Evolutionary conservation across 306 rosid species (phyloP), one percentile per base, ranked within the genome.

Genomic region (Quercus gilva): DNA sequence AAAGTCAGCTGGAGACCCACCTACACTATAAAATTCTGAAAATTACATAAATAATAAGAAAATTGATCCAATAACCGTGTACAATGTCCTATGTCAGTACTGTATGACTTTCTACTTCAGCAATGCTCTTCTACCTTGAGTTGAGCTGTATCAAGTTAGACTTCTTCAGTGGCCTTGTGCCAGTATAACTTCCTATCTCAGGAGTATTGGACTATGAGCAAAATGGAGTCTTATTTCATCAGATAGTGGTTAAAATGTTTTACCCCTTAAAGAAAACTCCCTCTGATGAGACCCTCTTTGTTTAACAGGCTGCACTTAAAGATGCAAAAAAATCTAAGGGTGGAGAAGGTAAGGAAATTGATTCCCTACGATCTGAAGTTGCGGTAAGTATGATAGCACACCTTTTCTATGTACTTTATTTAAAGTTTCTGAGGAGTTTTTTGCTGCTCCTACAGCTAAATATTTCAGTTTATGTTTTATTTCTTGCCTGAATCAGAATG

Each of bases 281-380:
- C 59, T 41, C 23, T 69, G 77, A 64, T 45, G 65, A 74, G 79
- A 31, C 29, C 75, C 83, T 79, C 78, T 49, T 55, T 23, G 20
- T 83, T 81, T 77, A 74, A 74, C 87, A 92, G 99, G 98, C 92
- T 83, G 94, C 97, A 58, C 92, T 95, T 28, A 95, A 90, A 85
- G 93, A 82, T 87, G 84, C 94, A 58, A 90, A 89, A 81, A 94
- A 85, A 57, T 81, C 96, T 4, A 90, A 93, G 85, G 89, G 69
- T 76, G 94, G 86, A 74, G 87, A 83, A 61, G 88, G 78, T 86
- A 82, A 85, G 82, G 98, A 92, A 84, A 85, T 89, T 75, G 84
- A 84, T 75, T 86, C 86, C 56, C 83, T 95, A 70, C 91, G 41
- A 68, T 81, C 89, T 76, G 94, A 90, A 84, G 84, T 93, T 69